Conservation (phyloP, 2,329 filamentous ascomycete species). For the Akanthomyces muscarius region DNA sequence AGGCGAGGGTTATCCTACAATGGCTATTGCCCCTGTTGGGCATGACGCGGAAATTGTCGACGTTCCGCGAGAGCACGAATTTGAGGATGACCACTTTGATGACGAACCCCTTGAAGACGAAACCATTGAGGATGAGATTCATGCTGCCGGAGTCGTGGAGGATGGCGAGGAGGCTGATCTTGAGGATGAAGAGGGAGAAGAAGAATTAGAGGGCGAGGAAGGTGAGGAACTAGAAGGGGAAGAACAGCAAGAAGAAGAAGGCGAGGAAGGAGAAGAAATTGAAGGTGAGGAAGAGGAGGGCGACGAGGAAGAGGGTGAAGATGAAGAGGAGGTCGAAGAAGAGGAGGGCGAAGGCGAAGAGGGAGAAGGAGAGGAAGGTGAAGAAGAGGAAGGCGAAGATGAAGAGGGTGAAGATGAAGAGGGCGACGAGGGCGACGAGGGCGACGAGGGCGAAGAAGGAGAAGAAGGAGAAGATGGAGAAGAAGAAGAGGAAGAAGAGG, state of each 20-base stretch:
- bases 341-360: slow-evolving; percentile 18
- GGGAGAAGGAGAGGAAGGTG: slow-evolving; percentile 7
- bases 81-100: not conserved
- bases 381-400: slow-evolving; percentile 20
- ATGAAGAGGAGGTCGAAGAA: slow-evolving; percentile 20
- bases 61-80: slow-evolving; percentile 17
- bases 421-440: slow-evolving; percentile 19
- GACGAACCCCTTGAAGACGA: slow-evolving; percentile 6
- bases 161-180: slow-evolving; percentile 20
- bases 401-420: slow-evolving; percentile 20
- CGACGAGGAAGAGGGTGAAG: slow-evolving; percentile 26
- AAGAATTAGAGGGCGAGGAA: slow-evolving; percentile 17
- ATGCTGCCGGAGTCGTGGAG: slow-evolving; percentile 25
- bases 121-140: slow-evolving; percentile 24
- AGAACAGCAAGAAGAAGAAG: slow-evolving; percentile 17
- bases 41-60: not conserved
- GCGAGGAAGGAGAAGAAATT: slow-evolving; percentile 21
- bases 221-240: slow-evolving; percentile 8
- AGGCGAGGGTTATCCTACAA: slow-evolving; percentile 24
- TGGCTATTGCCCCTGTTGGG: not conserved
- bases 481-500: slow-evolving; percentile 26
- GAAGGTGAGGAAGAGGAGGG: slow-evolving; percentile 24
- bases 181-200: slow-evolving; percentile 17
- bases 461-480: slow-evolving; percentile 26
- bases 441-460: slow-evolving; percentile 22